A percentile compares a stretch with the other conserved stretches of the same genome.
Evolutionary conservation across 768 basidiomycete genomes (phyloP).

Genomic region (Mycena kentingensis): DNA sequence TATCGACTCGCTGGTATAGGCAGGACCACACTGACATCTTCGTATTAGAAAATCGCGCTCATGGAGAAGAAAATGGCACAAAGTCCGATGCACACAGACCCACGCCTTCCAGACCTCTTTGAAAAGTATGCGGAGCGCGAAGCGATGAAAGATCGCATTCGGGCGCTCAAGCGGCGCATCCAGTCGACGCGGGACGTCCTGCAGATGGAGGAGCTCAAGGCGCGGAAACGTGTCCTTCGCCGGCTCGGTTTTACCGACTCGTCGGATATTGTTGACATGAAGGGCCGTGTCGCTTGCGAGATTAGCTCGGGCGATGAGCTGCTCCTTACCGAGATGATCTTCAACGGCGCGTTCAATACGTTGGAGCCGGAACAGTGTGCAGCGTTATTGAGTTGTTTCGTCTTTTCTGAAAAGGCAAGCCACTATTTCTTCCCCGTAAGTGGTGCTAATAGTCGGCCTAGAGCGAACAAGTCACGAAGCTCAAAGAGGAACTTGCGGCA

Average conservation of each 20-base stretch:
- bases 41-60: conserved; percentile 80
- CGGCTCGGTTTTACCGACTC: conserved; percentile 87
- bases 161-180: conserved; percentile 81
- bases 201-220: conserved; percentile 95
- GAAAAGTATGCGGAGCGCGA: conserved; percentile 78
- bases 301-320: conserved; percentile 97
- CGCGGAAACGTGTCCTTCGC: conserved; percentile 89
- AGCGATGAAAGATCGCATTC: conserved; percentile 65
- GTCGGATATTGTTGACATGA: conserved; percentile 95
- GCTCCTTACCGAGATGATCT: conserved; percentile 93
- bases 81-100: conserved; percentile 77
- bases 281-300: conserved; percentile 97
- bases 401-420: conserved; percentile 91
- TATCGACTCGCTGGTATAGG: conserved; percentile 11
- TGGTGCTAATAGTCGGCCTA: conserved; percentile 29
- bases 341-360: conserved; percentile 94
- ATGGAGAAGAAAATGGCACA: conserved; percentile 86
- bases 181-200: conserved; percentile 89
- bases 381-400: conserved; percentile 94
- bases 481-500: conserved; percentile 91
- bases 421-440: not conserved
- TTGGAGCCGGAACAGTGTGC: conserved; percentile 91
- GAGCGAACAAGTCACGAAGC: conserved; percentile 84
- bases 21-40: not conserved
- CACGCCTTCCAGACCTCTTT: conserved; percentile 79